These are phyloP conservation scores for Mucor lusitanicus DNA, from an alignment of 371 early-diverging fungal genomes.

Conservation along the genomic window DNA sequence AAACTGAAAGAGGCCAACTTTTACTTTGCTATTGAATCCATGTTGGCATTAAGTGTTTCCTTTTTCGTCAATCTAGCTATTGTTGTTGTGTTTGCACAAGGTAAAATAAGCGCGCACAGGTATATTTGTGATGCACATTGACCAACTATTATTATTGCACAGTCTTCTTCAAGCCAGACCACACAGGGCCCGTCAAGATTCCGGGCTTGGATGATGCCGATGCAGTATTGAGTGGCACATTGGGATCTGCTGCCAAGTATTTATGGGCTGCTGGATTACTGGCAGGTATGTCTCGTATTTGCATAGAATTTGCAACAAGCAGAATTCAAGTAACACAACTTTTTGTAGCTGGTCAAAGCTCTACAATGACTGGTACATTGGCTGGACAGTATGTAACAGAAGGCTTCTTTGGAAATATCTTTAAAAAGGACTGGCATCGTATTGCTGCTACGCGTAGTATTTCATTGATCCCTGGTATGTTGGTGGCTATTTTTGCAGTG, in stretches of 20 bases:
- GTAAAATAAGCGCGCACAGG: slow-evolving; percentile 18
- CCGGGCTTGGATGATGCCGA: slow-evolving; percentile 66
- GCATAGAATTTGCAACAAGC: background rate
- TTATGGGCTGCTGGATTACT: slow-evolving; percentile 71
- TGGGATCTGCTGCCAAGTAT: slow-evolving; percentile 63
- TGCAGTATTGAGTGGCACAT: slow-evolving; percentile 51
- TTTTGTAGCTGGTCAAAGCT: slow-evolving; percentile 63
- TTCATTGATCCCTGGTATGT: slow-evolving; percentile 68
- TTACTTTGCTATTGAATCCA: slow-evolving; percentile 68
- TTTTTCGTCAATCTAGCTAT: slow-evolving; percentile 75
- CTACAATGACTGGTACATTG: slow-evolving; percentile 76
- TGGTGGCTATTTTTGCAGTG: slow-evolving; percentile 65
- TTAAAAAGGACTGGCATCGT: slow-evolving; percentile 71
- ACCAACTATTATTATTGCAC: background rate
- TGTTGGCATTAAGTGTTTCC: slow-evolving; percentile 62
- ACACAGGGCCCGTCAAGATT: slow-evolving; percentile 24
- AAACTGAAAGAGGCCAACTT: slow-evolving; percentile 69
- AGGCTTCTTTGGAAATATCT: slow-evolving; percentile 65
- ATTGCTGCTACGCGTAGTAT: slow-evolving; percentile 62
- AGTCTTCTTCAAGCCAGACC: slow-evolving; percentile 55
- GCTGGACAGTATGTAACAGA: slow-evolving; percentile 78
- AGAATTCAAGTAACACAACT: slow-evolving; percentile 1
- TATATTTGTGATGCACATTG: background rate
- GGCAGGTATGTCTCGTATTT: slow-evolving; percentile 33
- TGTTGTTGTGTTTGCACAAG: slow-evolving; percentile 67